Evolutionary conservation across 2,329 filamentous ascomycete genomes (phyloP).

Genomic region (Fusarium scirpi): DNA sequence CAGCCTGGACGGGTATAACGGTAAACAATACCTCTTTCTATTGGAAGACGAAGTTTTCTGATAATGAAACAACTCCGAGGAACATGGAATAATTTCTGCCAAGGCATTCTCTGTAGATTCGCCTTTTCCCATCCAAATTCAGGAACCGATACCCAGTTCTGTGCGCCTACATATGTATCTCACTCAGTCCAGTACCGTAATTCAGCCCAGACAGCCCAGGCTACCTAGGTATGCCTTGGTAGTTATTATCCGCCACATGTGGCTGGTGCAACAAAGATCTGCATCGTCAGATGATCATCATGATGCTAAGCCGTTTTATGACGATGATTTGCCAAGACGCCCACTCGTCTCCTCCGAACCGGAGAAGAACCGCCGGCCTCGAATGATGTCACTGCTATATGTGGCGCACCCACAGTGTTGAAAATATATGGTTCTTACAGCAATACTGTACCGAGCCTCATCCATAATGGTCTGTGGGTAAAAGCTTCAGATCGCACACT

Average conservation of each 20-base stretch:
- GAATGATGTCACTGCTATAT: slow-evolving; percentile 42
- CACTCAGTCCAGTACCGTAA: neutral
- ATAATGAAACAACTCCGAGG: neutral
- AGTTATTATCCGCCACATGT: slow-evolving; percentile 17
- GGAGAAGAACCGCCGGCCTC: slow-evolving; percentile 36
- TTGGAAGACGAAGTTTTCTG: neutral
- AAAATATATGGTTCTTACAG: neutral
- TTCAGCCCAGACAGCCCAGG: neutral
- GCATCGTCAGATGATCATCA: slow-evolving; percentile 21
- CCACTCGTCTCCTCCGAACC: slow-evolving; percentile 13
- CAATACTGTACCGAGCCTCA: neutral
- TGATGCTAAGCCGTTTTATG: slow-evolving; percentile 6
- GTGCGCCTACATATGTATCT: neutral
- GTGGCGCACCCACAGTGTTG: slow-evolving; percentile 38
- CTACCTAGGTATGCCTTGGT: no score
- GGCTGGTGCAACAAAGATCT: slow-evolving; percentile 30
- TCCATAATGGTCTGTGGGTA: neutral
- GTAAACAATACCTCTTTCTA: neutral
- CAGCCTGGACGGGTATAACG: neutral
- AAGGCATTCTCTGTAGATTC: neutral
- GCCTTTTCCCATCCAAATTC: neutral
- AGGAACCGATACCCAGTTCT: neutral
- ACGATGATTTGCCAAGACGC: slow-evolving; percentile 23
- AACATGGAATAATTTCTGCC: neutral
- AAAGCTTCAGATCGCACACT: neutral